Conservation (phyloP, 2,329 filamentous ascomycete species). For the Cytospora mali region DNA sequence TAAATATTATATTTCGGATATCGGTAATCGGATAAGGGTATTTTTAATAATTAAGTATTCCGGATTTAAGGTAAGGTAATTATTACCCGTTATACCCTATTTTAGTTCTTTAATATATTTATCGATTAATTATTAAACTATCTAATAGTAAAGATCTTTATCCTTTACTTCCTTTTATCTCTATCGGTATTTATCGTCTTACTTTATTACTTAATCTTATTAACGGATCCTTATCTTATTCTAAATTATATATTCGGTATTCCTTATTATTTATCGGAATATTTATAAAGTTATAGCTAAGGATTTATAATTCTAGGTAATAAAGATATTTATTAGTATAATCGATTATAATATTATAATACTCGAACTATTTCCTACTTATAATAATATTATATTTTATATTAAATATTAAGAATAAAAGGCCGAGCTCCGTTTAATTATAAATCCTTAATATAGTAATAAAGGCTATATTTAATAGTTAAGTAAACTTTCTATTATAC, state of each 20-base stretch:
- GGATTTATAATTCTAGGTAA: no score
- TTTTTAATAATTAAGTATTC: background rate
- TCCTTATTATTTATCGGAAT: no score
- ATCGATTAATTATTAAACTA: background rate
- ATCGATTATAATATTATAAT: background rate
- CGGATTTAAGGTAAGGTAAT: background rate
- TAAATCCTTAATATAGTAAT: background rate
- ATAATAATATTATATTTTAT: background rate
- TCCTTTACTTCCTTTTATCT: background rate
- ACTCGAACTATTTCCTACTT: background rate
- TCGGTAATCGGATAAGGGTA: background rate
- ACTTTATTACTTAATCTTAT: no score
- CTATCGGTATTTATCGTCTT: no score
- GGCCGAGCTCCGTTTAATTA: background rate
- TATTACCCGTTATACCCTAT: background rate
- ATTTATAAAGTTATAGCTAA: no score
- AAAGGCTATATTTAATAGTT: background rate
- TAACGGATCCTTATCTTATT: no score
- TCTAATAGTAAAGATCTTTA: background rate
- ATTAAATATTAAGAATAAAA: background rate
- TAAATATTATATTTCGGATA: constrained; percentile 2
- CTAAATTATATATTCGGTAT: no score
- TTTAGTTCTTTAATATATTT: background rate
- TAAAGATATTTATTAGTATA: no score
- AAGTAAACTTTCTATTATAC: background rate